These are phyloP conservation scores for Cubamyces sp. DNA, from an alignment of 768 basidiomycete genomes.

Conservation along the genomic window DNA sequence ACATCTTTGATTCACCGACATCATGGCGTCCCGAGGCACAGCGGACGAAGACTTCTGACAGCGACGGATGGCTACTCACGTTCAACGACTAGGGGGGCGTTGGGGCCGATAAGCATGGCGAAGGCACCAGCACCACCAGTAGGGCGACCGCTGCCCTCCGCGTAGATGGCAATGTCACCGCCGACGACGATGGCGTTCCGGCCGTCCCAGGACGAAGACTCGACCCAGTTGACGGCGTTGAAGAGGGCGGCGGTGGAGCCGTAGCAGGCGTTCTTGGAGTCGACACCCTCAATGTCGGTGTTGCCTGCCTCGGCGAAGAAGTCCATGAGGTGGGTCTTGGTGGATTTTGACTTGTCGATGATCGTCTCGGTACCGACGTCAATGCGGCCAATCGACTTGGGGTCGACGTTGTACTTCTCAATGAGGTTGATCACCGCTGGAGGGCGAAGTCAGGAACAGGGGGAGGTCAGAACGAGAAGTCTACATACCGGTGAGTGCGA, in stretches of 20 bases:
- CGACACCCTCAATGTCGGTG: slow-evolving; percentile 97
- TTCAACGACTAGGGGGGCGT: slow-evolving; percentile 93
- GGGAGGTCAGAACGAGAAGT: neutral
- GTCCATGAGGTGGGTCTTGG: slow-evolving; percentile 98
- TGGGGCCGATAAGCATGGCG: slow-evolving; percentile 94
- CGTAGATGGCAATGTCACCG: slow-evolving; percentile 98
- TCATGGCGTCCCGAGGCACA: neutral
- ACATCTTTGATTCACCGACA: slow-evolving; percentile 2
- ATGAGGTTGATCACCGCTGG: slow-evolving; percentile 88
- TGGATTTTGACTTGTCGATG: slow-evolving; percentile 99
- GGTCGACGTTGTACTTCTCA: slow-evolving; percentile 94
- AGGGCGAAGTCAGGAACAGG: neutral
- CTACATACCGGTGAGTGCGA: slow-evolving; percentile 86
- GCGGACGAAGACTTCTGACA: neutral
- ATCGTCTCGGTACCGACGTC: slow-evolving; percentile 99
- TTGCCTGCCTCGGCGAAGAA: slow-evolving; percentile 93
- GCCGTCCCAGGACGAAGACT: slow-evolving; percentile 95
- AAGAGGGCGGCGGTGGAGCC: slow-evolving; percentile 98
- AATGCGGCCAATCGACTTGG: slow-evolving; percentile 93
- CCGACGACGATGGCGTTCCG: slow-evolving; percentile 96
- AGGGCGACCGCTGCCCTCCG: slow-evolving; percentile 92
- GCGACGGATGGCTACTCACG: slow-evolving; percentile 60
- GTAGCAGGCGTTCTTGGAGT: slow-evolving; percentile 99
- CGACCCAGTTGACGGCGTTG: slow-evolving; percentile 99
- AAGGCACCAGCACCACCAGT: slow-evolving; percentile 96